Evolutionary conservation across 192 early-diverging fungal species (phyloP).

Genomic region (Coemansia sp.): DNA sequence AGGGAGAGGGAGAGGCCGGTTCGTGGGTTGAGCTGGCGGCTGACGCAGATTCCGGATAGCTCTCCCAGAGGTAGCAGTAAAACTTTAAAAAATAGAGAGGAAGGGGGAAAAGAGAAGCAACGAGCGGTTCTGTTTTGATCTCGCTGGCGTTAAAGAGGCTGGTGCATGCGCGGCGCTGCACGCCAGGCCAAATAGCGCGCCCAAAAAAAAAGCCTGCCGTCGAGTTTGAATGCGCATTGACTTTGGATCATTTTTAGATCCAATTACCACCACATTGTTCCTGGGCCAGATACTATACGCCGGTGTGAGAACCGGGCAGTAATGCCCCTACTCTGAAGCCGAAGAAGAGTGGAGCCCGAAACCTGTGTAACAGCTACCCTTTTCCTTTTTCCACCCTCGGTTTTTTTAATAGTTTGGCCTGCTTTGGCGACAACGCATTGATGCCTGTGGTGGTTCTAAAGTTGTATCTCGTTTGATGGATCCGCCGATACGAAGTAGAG

Average conservation of each 20-base stretch:
- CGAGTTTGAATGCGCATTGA: neutral
- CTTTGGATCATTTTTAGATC: neutral
- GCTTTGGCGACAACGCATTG: neutral
- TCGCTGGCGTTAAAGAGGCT: neutral
- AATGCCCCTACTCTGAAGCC: no score
- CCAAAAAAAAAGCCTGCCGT: no score
- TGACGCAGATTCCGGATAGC: neutral
- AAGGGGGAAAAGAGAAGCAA: neutral
- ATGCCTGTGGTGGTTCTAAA: neutral
- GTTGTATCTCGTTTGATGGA: neutral
- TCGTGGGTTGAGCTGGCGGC: neutral
- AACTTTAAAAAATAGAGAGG: neutral
- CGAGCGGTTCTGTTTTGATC: no score
- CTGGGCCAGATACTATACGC: no score
- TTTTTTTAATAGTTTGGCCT: no score
- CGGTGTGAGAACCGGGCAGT: no score
- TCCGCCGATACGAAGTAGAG: constrained; percentile 13
- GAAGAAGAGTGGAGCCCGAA: no score
- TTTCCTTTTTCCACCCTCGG: no score
- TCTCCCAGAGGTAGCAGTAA: neutral
- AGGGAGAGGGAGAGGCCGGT: no score
- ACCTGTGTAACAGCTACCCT: no score
- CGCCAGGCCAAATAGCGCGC: neutral
- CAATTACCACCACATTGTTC: neutral
- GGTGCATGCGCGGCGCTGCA: neutral